Evolutionary conservation across 495 filamentous ascomycete genomes (phyloP).

Genomic region (Annulohypoxylon stygium): DNA sequence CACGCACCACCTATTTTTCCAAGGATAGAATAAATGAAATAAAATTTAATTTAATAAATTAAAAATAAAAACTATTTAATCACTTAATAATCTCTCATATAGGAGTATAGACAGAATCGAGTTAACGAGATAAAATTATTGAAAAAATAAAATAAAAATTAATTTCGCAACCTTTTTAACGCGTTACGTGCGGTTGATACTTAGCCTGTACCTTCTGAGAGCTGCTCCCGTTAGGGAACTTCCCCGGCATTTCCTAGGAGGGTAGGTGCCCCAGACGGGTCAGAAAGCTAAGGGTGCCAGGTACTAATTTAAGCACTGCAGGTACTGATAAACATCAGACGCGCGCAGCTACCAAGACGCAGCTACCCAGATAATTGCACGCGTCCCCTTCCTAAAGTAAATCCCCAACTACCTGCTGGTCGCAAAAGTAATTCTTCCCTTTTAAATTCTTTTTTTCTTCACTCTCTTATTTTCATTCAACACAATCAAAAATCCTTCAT

Average conservation of each 20-base stretch:
- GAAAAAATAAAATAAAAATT: conserved; percentile 38
- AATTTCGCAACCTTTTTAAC: conserved; percentile 26
- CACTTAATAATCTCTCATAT: conserved; percentile 3
- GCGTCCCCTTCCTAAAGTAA: conserved; percentile 38
- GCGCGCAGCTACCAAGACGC: conserved; percentile 27
- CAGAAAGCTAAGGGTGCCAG: conserved; percentile 14
- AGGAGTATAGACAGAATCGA: background rate
- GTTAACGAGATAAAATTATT: conserved; percentile 12
- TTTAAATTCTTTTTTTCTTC: conserved; percentile 19
- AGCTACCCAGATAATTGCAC: conserved; percentile 32
- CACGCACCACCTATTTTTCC: background rate
- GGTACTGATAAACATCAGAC: conserved; percentile 42
- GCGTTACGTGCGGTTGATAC: conserved; percentile 30
- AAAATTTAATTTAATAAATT: conserved; percentile 20
- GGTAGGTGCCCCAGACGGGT: conserved; percentile 12
- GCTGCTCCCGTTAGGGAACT: conserved; percentile 14
- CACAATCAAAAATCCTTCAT: conserved; percentile 8
- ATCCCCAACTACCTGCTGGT: conserved; percentile 7
- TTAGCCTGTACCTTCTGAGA: conserved; percentile 24
- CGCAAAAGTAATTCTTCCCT: conserved; percentile 23
- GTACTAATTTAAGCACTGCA: conserved; percentile 11
- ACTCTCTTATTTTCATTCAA: conserved; percentile 9
- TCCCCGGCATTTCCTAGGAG: conserved; percentile 36
- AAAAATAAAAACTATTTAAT: conserved; percentile 12
- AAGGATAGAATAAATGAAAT: conserved; percentile 20